Evolutionary conservation across 352 stramenopile genomes (phyloP).

Genomic region (Blastocystis sp.): DNA sequence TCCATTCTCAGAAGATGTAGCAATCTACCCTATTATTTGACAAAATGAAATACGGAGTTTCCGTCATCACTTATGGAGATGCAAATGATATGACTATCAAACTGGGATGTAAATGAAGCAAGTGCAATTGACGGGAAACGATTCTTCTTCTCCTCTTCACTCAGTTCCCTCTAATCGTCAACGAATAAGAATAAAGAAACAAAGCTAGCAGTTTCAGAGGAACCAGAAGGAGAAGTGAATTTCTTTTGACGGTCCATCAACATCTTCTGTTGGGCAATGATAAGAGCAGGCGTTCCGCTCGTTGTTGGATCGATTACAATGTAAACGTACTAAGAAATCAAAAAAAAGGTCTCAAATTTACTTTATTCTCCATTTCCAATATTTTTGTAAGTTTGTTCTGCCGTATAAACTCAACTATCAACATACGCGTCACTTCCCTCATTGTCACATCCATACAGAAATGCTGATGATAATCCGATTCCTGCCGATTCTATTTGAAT

Average conservation of each 20-base stretch:
- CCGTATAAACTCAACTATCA: not conserved
- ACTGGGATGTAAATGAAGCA: constrained; percentile 33
- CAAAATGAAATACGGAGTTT: not conserved
- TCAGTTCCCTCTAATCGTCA: not conserved
- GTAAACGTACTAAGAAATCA: not conserved
- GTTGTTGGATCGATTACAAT: not conserved
- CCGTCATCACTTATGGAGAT: constrained; percentile 42
- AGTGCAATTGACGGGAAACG: constrained; percentile 22
- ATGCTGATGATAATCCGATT: not conserved
- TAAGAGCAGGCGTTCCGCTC: not conserved
- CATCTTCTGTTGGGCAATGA: not conserved
- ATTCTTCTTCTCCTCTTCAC: not conserved
- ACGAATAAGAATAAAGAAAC: not conserved
- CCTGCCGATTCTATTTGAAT: not conserved
- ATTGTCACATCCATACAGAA: not conserved
- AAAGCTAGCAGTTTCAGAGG: no score
- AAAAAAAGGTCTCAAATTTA: not conserved
- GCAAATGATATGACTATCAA: constrained; percentile 39
- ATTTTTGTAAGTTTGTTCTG: not conserved
- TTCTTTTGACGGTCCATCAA: not conserved
- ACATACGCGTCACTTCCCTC: not conserved
- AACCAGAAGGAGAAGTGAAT: no score
- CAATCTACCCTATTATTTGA: not conserved
- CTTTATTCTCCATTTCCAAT: not conserved
- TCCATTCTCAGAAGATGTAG: constrained; percentile 32